phyloP scores from a whole-genome alignment of 345 rosid genomes.

The Odontarrhena argentea region DNA sequence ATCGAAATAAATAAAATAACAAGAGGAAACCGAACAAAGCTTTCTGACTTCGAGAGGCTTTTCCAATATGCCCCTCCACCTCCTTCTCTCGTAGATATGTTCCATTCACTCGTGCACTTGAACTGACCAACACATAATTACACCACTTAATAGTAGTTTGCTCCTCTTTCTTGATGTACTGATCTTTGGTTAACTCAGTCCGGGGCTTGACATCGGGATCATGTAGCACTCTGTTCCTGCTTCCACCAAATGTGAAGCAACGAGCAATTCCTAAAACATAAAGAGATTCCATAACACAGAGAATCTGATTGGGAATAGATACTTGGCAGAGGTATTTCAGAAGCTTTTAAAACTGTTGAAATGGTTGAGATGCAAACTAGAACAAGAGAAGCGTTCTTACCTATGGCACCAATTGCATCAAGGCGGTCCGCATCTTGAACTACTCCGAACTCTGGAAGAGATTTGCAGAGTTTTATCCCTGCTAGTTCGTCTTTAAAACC shows the following conservation, averaged over 20 bases:
- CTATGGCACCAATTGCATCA: slow-evolving; percentile 91
- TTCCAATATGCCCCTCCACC: no score
- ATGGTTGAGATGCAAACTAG: slow-evolving; percentile 23
- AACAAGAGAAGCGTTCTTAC: slow-evolving; percentile 42
- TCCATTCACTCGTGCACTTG: no score
- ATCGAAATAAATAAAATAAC: no score
- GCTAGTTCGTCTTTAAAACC: slow-evolving; percentile 82
- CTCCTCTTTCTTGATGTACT: slow-evolving; percentile 70
- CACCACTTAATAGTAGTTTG: slow-evolving; percentile 84
- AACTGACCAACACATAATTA: no score
- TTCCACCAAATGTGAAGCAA: slow-evolving; percentile 91
- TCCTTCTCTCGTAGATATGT: no score
- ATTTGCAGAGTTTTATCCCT: slow-evolving; percentile 45
- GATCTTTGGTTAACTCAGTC: slow-evolving; percentile 65
- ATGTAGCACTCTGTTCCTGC: slow-evolving; percentile 71
- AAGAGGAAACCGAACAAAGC: no score
- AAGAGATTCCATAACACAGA: not conserved
- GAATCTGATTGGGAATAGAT: not conserved
- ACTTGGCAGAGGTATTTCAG: not conserved
- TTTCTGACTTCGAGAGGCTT: no score
- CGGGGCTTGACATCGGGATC: slow-evolving; percentile 78
- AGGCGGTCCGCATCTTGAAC: slow-evolving; percentile 96
- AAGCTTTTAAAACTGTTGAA: no score
- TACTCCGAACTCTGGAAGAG: slow-evolving; percentile 72
- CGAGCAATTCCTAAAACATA: slow-evolving; percentile 72